phyloP scores from a whole-genome alignment of 306 rosid species.

The Fagus crenata region DNA sequence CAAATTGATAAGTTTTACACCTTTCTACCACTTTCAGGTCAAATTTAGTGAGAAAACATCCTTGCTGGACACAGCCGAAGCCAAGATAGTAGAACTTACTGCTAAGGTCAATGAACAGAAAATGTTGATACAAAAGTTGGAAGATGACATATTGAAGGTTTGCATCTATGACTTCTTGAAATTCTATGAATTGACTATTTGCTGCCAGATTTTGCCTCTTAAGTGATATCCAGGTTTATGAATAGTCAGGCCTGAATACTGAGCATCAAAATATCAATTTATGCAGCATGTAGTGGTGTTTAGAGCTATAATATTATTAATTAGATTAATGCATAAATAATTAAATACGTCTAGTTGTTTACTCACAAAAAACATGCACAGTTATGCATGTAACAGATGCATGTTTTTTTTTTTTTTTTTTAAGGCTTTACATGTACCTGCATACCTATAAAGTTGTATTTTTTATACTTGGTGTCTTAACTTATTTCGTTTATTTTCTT shows the following conservation, averaged over 20 bases:
- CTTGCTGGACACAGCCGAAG: constrained; percentile 71
- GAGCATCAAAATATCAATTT: neutral
- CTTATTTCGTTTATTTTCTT: neutral
- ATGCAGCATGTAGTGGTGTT: neutral
- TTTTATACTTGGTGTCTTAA: neutral
- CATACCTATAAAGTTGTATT: neutral
- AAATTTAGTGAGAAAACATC: constrained; percentile 71
- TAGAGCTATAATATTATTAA: neutral
- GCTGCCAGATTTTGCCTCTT: constrained; percentile 17
- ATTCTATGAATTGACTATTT: constrained; percentile 1
- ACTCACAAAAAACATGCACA: neutral
- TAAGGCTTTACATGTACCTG: neutral
- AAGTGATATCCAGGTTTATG: constrained; percentile 1
- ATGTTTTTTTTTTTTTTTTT: neutral
- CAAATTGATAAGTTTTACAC: constrained; percentile 27
- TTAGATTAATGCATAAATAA: neutral
- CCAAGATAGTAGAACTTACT: constrained; percentile 63
- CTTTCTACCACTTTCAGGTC: constrained; percentile 53
- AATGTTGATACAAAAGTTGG: constrained; percentile 87
- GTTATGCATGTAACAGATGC: neutral
- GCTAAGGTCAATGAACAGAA: constrained; percentile 73
- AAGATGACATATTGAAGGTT: constrained; percentile 96
- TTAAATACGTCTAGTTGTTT: neutral
- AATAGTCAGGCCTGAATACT: neutral
- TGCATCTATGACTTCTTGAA: constrained; percentile 24